These are phyloP conservation scores for Thraustochytrium striatum DNA, from an alignment of 352 stramenopile species.

Conservation along the genomic window DNA sequence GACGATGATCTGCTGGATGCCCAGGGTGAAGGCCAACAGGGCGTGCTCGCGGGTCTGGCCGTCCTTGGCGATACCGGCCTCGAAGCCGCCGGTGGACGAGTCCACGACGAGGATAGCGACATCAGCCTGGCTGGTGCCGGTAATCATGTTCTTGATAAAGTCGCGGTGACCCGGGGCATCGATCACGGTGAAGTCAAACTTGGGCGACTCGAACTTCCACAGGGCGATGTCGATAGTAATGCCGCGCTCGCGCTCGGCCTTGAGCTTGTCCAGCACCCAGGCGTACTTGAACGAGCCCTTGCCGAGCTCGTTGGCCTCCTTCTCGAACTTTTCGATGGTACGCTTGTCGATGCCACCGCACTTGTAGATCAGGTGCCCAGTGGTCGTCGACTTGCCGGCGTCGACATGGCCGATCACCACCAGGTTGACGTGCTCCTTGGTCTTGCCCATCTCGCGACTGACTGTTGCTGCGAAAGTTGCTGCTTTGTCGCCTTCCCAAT, in stretches of 20 bases:
- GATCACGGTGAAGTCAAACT: slow-evolving; percentile 95
- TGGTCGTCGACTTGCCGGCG: slow-evolving; percentile 95
- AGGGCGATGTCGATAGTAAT: slow-evolving; percentile 96
- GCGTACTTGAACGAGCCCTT: slow-evolving; percentile 98
- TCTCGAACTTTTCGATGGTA: slow-evolving; percentile 98
- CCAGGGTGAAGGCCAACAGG: slow-evolving; percentile 90
- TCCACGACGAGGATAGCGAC: slow-evolving; percentile 91
- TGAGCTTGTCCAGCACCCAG: slow-evolving; percentile 97
- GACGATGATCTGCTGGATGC: slow-evolving; percentile 96
- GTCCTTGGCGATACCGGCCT: slow-evolving; percentile 89
- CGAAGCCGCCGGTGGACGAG: slow-evolving; percentile 82
- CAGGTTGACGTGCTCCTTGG: slow-evolving; percentile 60
- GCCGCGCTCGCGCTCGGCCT: slow-evolving; percentile 93
- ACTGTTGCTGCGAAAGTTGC: not conserved
- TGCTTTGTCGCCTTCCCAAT: not conserved
- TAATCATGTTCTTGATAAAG: slow-evolving; percentile 99
- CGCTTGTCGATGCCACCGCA: slow-evolving; percentile 96
- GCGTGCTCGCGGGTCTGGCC: slow-evolving; percentile 91
- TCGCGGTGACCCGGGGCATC: slow-evolving; percentile 94
- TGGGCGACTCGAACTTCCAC: slow-evolving; percentile 94
- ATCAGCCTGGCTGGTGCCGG: slow-evolving; percentile 94
- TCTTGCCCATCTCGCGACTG: slow-evolving; percentile 54
- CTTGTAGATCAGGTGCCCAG: slow-evolving; percentile 98
- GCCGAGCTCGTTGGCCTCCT: slow-evolving; percentile 90
- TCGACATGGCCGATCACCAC: slow-evolving; percentile 63